These are phyloP conservation scores for Haplosporangium gracile DNA, from an alignment of 192 early-diverging fungal species.

Conservation along the genomic window DNA sequence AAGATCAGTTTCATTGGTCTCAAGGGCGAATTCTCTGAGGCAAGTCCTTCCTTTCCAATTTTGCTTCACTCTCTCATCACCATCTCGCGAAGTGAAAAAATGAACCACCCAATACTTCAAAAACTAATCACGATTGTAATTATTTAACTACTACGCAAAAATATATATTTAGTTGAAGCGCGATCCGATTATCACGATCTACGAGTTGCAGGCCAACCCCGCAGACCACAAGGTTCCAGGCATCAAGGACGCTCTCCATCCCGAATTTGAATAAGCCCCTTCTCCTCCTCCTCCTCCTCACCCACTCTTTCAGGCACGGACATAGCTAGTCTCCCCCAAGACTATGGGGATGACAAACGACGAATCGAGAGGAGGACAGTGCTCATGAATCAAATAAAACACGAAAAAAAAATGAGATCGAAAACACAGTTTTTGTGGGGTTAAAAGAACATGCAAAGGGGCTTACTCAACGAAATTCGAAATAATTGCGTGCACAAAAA, in stretches of 20 bases:
- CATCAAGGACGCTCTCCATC: constrained; percentile 59
- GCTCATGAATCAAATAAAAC: not conserved
- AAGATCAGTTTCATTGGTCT: constrained; percentile 87
- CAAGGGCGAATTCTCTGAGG: constrained; percentile 91
- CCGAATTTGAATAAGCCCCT: constrained; percentile 59
- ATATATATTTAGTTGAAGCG: constrained; percentile 77
- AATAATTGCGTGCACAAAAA: not conserved
- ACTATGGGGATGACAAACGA: not conserved
- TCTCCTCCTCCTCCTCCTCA: no score
- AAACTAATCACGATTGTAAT: not conserved
- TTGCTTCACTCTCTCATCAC: not conserved
- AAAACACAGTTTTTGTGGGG: constrained; percentile 1
- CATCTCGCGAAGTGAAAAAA: not conserved
- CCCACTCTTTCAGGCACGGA: no score
- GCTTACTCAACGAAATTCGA: not conserved
- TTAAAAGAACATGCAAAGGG: not conserved
- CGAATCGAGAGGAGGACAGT: not conserved
- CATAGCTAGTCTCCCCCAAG: no score
- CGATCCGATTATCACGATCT: constrained; percentile 78
- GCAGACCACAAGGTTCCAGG: constrained; percentile 78
- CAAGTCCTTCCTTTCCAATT: constrained; percentile 18
- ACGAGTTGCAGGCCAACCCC: constrained; percentile 79
- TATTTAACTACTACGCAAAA: not conserved
- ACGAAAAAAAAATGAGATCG: not conserved
- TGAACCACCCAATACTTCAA: not conserved